Evolutionary conservation across 768 basidiomycete genomes (phyloP).

Genomic region (Trametes cingulata): DNA sequence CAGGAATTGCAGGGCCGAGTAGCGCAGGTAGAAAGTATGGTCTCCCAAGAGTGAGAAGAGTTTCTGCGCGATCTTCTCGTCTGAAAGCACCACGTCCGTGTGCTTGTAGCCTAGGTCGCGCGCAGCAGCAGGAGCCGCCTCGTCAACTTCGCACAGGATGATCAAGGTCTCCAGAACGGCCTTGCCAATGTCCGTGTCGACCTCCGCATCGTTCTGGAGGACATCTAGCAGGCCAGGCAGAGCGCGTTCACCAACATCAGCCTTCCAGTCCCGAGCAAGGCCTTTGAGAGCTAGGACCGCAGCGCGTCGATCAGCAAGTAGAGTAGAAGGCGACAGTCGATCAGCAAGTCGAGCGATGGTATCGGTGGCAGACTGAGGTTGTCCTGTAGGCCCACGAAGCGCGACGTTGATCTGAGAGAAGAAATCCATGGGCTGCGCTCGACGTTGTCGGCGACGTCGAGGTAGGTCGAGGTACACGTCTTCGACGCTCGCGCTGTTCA

Average conservation of each 20-base stretch:
- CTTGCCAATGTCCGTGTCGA: conserved; percentile 91
- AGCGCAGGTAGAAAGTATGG: conserved; percentile 81
- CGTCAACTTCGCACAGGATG: conserved; percentile 80
- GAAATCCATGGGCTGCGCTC: conserved; percentile 64
- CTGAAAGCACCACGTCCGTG: conserved; percentile 76
- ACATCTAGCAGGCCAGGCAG: conserved; percentile 78
- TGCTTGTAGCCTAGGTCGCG: conserved; percentile 83
- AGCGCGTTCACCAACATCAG: conserved; percentile 81
- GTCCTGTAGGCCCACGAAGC: conserved; percentile 79
- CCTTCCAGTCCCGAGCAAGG: conserved; percentile 85
- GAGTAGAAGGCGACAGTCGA: conserved; percentile 84
- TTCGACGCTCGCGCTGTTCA: not conserved
- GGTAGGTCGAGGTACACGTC: not conserved
- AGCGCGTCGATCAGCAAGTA: conserved; percentile 89
- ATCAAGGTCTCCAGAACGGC: conserved; percentile 89
- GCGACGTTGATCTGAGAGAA: conserved; percentile 84
- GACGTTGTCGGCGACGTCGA: conserved; percentile 10
- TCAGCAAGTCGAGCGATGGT: conserved; percentile 89
- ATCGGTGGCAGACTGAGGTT: conserved; percentile 80
- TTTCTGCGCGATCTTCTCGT: conserved; percentile 69
- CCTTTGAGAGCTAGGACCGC: conserved; percentile 94
- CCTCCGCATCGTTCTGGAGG: conserved; percentile 82
- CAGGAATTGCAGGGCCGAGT: conserved; percentile 81
- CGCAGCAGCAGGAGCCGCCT: conserved; percentile 37
- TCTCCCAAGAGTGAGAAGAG: conserved; percentile 77